These are phyloP conservation scores for Heliamphora exappendiculata DNA, from an alignment of 148 eudicot species.

Conservation along the genomic window DNA sequence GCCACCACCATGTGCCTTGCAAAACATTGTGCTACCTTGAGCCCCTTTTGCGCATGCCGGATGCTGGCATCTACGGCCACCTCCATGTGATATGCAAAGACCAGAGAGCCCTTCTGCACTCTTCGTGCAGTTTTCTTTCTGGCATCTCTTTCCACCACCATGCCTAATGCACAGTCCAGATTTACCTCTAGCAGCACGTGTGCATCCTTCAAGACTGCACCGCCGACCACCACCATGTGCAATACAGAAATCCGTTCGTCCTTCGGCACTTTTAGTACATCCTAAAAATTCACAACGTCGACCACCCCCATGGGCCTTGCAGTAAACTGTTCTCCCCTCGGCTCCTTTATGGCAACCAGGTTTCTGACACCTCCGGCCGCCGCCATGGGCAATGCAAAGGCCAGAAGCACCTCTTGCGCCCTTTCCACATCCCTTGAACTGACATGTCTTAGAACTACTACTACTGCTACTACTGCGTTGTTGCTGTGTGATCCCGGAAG, in stretches of 20 bases:
- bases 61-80: conserved; percentile 88
- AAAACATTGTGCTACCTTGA: conserved; percentile 95
- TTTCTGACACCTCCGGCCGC: conserved; percentile 93
- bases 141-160: conserved; percentile 98
- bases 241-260: conserved; percentile 83
- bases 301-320: conserved; percentile 99
- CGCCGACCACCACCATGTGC: conserved; percentile 96
- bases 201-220: conserved; percentile 76
- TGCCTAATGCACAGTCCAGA: conserved; percentile 94
- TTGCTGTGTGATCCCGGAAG: conserved; percentile 61
- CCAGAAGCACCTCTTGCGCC: conserved; percentile 99
- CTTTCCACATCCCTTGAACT: conserved; percentile 67
- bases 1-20: conserved; percentile 99
- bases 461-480: conserved; percentile 38
- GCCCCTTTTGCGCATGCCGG: conserved; percentile 80
- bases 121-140: conserved; percentile 67
- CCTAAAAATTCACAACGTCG: conserved; percentile 82
- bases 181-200: conserved; percentile 83
- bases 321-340: conserved; percentile 91
- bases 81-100: conserved; percentile 95
- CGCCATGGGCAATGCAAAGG: conserved; percentile 96
- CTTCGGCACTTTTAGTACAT: conserved; percentile 93
- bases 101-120: conserved; percentile 98
- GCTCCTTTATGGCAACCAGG: conserved; percentile 91
- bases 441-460: conserved; percentile 65